phyloP scores from a whole-genome alignment of 2,329 filamentous ascomycete species.

The Trichothecium roseum region DNA sequence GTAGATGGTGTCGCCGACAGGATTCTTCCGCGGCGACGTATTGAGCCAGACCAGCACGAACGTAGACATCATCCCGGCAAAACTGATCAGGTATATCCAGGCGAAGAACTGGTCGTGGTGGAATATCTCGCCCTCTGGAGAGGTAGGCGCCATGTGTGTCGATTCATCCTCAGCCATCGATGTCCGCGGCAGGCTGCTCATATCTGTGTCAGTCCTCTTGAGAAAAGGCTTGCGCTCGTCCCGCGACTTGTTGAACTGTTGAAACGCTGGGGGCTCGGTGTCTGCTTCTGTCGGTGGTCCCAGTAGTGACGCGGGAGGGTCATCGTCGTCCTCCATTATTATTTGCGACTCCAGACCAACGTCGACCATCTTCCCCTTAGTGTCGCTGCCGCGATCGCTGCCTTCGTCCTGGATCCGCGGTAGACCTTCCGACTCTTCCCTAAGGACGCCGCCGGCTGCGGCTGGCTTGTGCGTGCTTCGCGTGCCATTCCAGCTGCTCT shows the following conservation, averaged over 20 bases:
- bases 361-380: constrained; percentile 69
- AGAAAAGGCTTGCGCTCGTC: constrained; percentile 27
- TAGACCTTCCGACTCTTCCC: constrained; percentile 31
- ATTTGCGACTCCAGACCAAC: constrained; percentile 66
- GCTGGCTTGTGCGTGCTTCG: constrained; percentile 25
- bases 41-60: constrained; percentile 86
- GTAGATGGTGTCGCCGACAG: constrained; percentile 89
- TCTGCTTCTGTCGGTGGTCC: constrained; percentile 31
- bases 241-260: constrained; percentile 38
- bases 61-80: constrained; percentile 77
- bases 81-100: constrained; percentile 74
- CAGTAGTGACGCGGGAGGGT: constrained; percentile 50
- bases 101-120: constrained; percentile 87
- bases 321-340: constrained; percentile 42
- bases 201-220: constrained; percentile 35
- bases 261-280: constrained; percentile 50
- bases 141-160: constrained; percentile 27
- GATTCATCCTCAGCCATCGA: constrained; percentile 20
- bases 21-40: constrained; percentile 61
- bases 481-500: constrained; percentile 54
- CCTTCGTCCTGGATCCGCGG: constrained; percentile 5
- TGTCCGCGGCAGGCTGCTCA: constrained; percentile 25
- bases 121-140: constrained; percentile 56
- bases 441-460: constrained; percentile 14
- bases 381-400: constrained; percentile 15